Evolutionary conservation across 2,329 filamentous ascomycete species (phyloP).

Genomic region (Raffaelea deltoideospora): DNA sequence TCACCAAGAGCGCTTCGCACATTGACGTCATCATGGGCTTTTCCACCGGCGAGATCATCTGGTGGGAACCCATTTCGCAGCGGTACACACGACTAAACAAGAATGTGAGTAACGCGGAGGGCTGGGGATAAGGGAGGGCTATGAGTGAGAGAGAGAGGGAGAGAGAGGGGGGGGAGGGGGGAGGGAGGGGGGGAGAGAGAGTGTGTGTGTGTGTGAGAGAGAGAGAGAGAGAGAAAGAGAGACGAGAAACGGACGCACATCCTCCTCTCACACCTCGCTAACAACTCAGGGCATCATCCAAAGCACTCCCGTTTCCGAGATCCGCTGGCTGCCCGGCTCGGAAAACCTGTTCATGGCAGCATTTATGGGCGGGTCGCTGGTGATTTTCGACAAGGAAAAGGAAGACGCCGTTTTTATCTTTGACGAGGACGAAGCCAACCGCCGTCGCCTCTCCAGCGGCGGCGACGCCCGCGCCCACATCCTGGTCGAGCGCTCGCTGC

Average conservation of each 20-base stretch:
- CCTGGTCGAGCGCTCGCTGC: constrained; percentile 76
- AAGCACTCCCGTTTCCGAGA: constrained; percentile 66
- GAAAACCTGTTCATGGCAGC: constrained; percentile 86
- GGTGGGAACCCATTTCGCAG: constrained; percentile 95
- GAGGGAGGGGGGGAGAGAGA: too few relatives aligned
- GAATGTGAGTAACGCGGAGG: too few relatives aligned
- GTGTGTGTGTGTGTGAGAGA: too few relatives aligned
- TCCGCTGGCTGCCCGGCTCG: constrained; percentile 86
- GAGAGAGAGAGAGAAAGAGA: too few relatives aligned
- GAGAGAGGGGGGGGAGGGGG: too few relatives aligned
- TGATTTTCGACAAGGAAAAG: constrained; percentile 97
- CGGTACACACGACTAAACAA: constrained; percentile 95
- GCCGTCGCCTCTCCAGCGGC: constrained; percentile 22
- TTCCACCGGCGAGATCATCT: constrained; percentile 91
- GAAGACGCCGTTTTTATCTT: constrained; percentile 69
- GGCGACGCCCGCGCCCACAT: constrained; percentile 29
- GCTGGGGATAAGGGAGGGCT: too few relatives aligned
- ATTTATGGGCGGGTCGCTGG: constrained; percentile 77
- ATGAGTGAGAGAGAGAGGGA: too few relatives aligned
- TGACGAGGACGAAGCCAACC: constrained; percentile 50
- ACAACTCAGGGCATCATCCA: constrained; percentile 65
- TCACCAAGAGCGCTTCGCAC: constrained; percentile 66
- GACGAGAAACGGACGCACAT: too few relatives aligned
- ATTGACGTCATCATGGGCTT: constrained; percentile 92
- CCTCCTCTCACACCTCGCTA: constrained; percentile 6